Conservation (phyloP, 108 stramenopile species). For the Nitzschia sp. region DNA sequence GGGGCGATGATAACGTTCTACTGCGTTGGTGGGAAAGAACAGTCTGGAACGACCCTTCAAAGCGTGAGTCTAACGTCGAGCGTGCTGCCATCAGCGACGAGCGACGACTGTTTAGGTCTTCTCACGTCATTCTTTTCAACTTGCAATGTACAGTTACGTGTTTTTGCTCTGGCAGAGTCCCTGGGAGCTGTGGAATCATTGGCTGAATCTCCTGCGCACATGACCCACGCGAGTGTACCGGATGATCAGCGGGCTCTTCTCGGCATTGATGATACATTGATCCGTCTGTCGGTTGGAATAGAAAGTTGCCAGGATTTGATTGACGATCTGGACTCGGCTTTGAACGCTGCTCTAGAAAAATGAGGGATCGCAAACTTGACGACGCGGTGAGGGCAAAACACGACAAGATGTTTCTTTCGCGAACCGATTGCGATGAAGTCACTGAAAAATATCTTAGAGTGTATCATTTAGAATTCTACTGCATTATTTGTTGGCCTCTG, state of each 20-base stretch:
- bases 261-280: slow-evolving; percentile 75
- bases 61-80: slow-evolving; percentile 42
- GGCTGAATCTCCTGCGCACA: slow-evolving; percentile 74
- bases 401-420: too few relatives aligned
- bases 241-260: slow-evolving; percentile 60
- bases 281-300: slow-evolving; percentile 81
- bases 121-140: background rate
- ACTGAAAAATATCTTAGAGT: too few relatives aligned
- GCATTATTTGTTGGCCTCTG: too few relatives aligned
- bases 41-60: slow-evolving; percentile 53
- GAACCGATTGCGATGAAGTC: too few relatives aligned
- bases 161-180: slow-evolving; percentile 75
- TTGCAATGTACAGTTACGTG: slow-evolving; percentile 21
- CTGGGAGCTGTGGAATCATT: slow-evolving; percentile 86
- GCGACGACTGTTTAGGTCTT: slow-evolving; percentile 5
- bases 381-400: too few relatives aligned
- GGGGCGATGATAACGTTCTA: slow-evolving; percentile 92
- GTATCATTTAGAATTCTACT: too few relatives aligned
- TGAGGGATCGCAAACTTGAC: too few relatives aligned
- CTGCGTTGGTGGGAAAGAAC: slow-evolving; percentile 66
- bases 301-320: slow-evolving; percentile 73
- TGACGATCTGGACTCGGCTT: slow-evolving; percentile 64
- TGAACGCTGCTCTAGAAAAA: slow-evolving; percentile 32
- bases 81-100: too few relatives aligned
- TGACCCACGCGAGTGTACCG: slow-evolving; percentile 88